Evolutionary conservation across 1,284 basidiomycete genomes (phyloP).

Genomic region (Xerocomus minutiporus): DNA sequence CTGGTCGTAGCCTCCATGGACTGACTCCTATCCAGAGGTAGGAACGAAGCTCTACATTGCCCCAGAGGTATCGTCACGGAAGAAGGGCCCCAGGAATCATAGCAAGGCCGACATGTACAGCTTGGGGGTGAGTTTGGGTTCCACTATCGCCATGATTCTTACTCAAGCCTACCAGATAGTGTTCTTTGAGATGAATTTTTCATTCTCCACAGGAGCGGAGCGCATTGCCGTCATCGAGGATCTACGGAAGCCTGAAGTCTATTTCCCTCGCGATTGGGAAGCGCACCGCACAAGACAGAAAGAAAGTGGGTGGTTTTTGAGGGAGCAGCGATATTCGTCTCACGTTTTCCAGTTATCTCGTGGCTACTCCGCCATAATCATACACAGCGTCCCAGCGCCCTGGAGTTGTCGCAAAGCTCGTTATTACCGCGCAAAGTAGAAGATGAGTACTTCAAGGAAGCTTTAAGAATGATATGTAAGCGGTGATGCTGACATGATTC

Average conservation of each 20-base stretch:
- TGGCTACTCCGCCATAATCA: slow-evolving; percentile 85
- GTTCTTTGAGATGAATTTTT: slow-evolving; percentile 96
- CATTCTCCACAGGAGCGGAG: slow-evolving; percentile 84
- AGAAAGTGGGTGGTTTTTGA: slow-evolving; percentile 50
- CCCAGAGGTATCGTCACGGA: slow-evolving; percentile 73
- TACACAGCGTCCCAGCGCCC: slow-evolving; percentile 73
- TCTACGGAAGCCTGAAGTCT: slow-evolving; percentile 66
- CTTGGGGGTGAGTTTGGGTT: slow-evolving; percentile 59
- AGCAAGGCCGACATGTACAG: slow-evolving; percentile 95
- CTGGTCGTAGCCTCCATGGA: background rate
- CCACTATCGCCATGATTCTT: background rate
- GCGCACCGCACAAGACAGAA: slow-evolving; percentile 56
- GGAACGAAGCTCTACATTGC: slow-evolving; percentile 93
- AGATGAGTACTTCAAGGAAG: slow-evolving; percentile 82
- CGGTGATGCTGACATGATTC: slow-evolving; percentile 6
- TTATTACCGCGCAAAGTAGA: slow-evolving; percentile 73
- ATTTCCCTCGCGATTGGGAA: slow-evolving; percentile 78
- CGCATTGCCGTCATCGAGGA: slow-evolving; percentile 80
- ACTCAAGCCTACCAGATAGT: slow-evolving; percentile 59
- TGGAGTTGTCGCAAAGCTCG: slow-evolving; percentile 80
- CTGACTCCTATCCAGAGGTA: slow-evolving; percentile 54
- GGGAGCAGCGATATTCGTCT: background rate
- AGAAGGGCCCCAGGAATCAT: slow-evolving; percentile 62
- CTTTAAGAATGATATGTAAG: slow-evolving; percentile 72
- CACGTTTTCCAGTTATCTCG: slow-evolving; percentile 56